A percentile compares a stretch with the other conserved stretches of the same genome.
These are phyloP conservation scores for Sporothrix euskadiensis DNA, from an alignment of 2,329 filamentous ascomycete species.

Conservation along the genomic window DNA sequence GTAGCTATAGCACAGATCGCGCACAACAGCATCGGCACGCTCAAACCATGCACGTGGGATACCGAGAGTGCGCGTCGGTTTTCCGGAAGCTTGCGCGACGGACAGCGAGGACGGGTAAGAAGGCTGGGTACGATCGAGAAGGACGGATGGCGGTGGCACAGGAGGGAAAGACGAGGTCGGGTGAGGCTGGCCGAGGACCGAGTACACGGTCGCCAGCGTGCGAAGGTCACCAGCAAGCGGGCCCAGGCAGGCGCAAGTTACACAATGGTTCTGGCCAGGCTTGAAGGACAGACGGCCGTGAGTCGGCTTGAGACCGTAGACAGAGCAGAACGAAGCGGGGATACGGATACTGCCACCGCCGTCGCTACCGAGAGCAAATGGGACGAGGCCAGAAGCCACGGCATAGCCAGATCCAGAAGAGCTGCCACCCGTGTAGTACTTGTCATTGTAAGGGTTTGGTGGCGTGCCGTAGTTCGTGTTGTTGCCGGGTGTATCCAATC, in stretches of 20 bases:
- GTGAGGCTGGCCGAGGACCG: slow-evolving; percentile 65
- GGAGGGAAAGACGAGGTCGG: slow-evolving; percentile 57
- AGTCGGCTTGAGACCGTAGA: slow-evolving; percentile 72
- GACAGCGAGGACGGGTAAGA: slow-evolving; percentile 17
- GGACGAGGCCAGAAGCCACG: slow-evolving; percentile 68
- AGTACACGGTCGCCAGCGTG: slow-evolving; percentile 66
- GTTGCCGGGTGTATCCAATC: slow-evolving; percentile 73
- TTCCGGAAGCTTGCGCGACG: neutral
- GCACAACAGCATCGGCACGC: slow-evolving; percentile 45
- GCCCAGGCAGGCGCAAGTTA: slow-evolving; percentile 65
- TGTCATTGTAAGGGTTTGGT: slow-evolving; percentile 69
- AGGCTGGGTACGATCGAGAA: slow-evolving; percentile 32
- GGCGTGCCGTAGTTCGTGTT: slow-evolving; percentile 74
- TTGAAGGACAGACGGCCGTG: slow-evolving; percentile 65
- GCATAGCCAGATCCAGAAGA: slow-evolving; percentile 73
- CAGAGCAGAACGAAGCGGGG: slow-evolving; percentile 68
- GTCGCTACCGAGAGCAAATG: slow-evolving; percentile 70
- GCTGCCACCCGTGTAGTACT: slow-evolving; percentile 75
- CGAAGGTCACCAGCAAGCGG: slow-evolving; percentile 67
- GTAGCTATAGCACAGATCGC: slow-evolving; percentile 45
- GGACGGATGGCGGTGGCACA: slow-evolving; percentile 35
- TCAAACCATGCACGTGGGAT: slow-evolving; percentile 66
- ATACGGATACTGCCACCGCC: slow-evolving; percentile 75
- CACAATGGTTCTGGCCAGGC: slow-evolving; percentile 60
- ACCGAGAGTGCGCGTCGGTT: slow-evolving; percentile 56